Base-by-base conservation (phyloP, 805 yeast genomes). In the Saccharomycopsis sp. region DNA sequence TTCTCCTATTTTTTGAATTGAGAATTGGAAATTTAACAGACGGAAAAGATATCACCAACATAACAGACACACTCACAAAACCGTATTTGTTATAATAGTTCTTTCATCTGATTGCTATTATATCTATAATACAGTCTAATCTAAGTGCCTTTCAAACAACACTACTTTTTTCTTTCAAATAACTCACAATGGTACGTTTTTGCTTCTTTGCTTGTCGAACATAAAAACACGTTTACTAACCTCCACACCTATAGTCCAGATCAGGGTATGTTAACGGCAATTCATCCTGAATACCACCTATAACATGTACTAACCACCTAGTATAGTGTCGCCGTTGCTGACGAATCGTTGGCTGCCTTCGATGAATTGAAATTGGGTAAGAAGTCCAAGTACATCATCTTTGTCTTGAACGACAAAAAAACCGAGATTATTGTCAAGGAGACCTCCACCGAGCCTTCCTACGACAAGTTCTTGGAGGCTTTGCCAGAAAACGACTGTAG, bases 401-500 rank as follows among this genome's bases (percentile, higher is more conserved):
- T 79, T 75, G 80, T 83, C 63, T 79, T 94, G 73, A 91, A 87
- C 75, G 91, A 85, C 65, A 77, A 80, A 69, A 91, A 90, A 79
- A 91, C 98, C 63, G 85, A 89, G 78, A 94, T 94, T 72, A 80
- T 91, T 57, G 97, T 94, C 61, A 91, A 85, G 69, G 82, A 86
- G 73, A 88, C 92, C 62, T 90, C 97, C 57, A 75, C 79, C 55
- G 87, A 84, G 23, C 69, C 68, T 44, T 87, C 85, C 66, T 94
- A 94, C 76, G 98, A 94, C 68, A 75, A 83, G 44, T 94, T 94
- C 75, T 75, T 92, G 67, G 90, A 83, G 71, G 82, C 87, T 70
- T 83, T 94, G 68, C 97, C 98, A 67, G 99, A 94, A 78, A 82
- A 88, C 72, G 97, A 92, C 71, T 90, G 97, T 77, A 84, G 91